Conservation (phyloP, 306 rosid species). For the Bauhinia variegata region DNA sequence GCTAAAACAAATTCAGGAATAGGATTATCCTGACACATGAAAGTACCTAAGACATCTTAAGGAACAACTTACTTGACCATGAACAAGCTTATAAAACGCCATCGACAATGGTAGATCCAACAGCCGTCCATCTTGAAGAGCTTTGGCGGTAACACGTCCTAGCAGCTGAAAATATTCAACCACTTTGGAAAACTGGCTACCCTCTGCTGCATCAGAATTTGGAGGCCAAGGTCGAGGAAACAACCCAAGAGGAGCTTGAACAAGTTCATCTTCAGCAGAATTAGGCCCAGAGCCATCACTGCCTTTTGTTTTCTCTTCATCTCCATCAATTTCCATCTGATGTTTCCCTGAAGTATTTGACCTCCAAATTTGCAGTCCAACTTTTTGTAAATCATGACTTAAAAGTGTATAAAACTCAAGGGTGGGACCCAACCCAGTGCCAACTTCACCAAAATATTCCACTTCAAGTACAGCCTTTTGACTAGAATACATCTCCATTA, state of each 20-base stretch:
- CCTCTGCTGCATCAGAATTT: constrained; percentile 69
- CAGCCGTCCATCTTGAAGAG: constrained; percentile 97
- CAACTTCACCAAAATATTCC: constrained; percentile 99
- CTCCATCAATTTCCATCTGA: constrained; percentile 74
- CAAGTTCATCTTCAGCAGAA: constrained; percentile 56
- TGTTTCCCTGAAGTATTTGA: constrained; percentile 57
- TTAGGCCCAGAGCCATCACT: constrained; percentile 40
- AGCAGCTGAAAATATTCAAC: constrained; percentile 84
- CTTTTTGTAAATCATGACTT: constrained; percentile 92
- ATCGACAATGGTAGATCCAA: constrained; percentile 88
- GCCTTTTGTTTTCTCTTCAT: constrained; percentile 51
- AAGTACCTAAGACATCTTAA: too few relatives aligned
- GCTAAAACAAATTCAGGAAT: constrained; percentile 18
- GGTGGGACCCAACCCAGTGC: constrained; percentile 98
- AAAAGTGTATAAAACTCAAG: constrained; percentile 96
- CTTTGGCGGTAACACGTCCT: constrained; percentile 97
- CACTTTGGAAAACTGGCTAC: constrained; percentile 70
- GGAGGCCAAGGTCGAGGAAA: constrained; percentile 95
- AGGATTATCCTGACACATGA: neutral
- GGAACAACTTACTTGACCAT: constrained; percentile 78
- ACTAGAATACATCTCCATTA: constrained; percentile 99
- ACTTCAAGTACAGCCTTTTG: constrained; percentile 99
- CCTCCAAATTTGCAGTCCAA: constrained; percentile 89
- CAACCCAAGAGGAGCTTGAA: constrained; percentile 87
- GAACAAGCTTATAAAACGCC: constrained; percentile 87